These are phyloP conservation scores for Neonectria ditissima DNA, from an alignment of 2,329 filamentous ascomycete genomes.

Conservation along the genomic window DNA sequence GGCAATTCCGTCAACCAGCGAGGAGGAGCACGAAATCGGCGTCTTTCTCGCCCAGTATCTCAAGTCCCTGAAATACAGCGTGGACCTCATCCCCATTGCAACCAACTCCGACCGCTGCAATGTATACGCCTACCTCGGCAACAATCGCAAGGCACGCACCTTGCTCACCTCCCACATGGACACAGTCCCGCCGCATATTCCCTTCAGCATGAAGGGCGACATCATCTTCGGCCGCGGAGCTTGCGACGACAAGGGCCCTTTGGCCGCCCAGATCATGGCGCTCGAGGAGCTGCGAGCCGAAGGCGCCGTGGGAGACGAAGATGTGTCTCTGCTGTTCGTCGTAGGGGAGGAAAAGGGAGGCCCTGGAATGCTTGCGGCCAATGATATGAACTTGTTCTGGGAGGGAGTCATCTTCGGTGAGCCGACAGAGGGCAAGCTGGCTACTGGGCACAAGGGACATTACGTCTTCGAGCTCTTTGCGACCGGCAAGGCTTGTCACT, in stretches of 20 bases:
- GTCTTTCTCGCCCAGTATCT: constrained; percentile 75
- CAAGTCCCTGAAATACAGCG: constrained; percentile 53
- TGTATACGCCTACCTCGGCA: constrained; percentile 72
- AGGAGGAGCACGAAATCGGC: constrained; percentile 70
- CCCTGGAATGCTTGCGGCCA: constrained; percentile 69
- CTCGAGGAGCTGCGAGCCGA: constrained; percentile 48
- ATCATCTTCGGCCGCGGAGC: constrained; percentile 70
- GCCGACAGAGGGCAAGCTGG: constrained; percentile 77
- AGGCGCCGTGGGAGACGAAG: constrained; percentile 47
- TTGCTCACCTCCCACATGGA: constrained; percentile 82
- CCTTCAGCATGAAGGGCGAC: constrained; percentile 66
- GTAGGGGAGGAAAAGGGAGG: constrained; percentile 78
- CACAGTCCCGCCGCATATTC: constrained; percentile 75
- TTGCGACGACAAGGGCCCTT: constrained; percentile 73
- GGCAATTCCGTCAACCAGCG: constrained; percentile 34
- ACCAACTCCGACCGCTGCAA: constrained; percentile 64
- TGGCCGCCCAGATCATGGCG: constrained; percentile 78
- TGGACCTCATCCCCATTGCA: constrained; percentile 44
- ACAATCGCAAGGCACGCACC: constrained; percentile 62
- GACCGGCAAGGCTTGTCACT: constrained; percentile 67
- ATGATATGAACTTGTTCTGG: constrained; percentile 63
- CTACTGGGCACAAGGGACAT: constrained; percentile 78
- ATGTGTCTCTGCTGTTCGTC: constrained; percentile 61
- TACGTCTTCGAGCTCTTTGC: constrained; percentile 68
- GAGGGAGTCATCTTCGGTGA: constrained; percentile 78